Conservation (phyloP, 2,329 filamentous ascomycete species). For the Xylaria sp. region DNA sequence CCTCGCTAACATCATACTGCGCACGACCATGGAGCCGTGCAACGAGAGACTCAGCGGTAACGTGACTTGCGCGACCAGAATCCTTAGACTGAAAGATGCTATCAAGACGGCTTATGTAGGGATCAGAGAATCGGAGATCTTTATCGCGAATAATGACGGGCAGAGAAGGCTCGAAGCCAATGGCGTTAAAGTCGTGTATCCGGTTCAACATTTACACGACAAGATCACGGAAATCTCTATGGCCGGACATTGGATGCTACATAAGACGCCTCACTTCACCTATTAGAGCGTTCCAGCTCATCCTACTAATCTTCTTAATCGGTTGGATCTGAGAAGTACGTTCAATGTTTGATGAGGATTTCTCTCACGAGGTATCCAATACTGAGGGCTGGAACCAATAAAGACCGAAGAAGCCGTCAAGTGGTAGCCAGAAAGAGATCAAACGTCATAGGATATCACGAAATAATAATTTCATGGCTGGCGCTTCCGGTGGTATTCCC, state of each 20-base stretch:
- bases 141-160: conserved; percentile 5
- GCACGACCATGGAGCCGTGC: conserved; percentile 1
- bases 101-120: conserved; percentile 9
- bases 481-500: background rate
- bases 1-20: background rate
- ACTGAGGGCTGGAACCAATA: background rate
- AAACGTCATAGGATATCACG: background rate
- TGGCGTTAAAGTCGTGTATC: background rate
- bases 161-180: background rate
- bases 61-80: conserved; percentile 2
- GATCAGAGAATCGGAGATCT: background rate
- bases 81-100: background rate
- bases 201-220: background rate
- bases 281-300: background rate
- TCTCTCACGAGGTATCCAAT: background rate
- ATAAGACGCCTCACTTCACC: background rate
- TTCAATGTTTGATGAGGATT: background rate
- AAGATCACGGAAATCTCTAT: background rate
- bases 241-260: background rate
- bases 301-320: background rate
- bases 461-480: background rate
- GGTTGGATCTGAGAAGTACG: background rate
- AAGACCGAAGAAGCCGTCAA: too few relatives aligned
- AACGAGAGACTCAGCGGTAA: conserved; percentile 4
- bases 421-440: too few relatives aligned